phyloP scores from a whole-genome alignment of 805 yeast species.

The Hanseniaspora lindneri region DNA sequence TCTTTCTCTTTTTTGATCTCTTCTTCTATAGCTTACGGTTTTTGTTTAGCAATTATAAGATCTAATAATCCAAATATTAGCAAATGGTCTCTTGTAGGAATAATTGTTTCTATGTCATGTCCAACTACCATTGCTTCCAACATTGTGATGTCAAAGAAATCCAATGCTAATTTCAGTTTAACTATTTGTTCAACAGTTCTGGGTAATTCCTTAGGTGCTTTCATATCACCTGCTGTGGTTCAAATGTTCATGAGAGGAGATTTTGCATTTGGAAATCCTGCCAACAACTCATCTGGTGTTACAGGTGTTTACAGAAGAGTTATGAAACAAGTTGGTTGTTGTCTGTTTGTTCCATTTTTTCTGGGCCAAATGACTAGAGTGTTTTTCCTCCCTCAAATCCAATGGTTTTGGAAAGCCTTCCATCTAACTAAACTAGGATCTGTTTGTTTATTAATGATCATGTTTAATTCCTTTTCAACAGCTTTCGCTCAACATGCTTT shows the following conservation, averaged over 20 bases:
- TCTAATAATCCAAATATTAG: constrained; percentile 51
- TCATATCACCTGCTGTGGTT: constrained; percentile 71
- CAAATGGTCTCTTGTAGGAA: constrained; percentile 67
- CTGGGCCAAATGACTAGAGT: constrained; percentile 81
- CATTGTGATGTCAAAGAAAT: constrained; percentile 80
- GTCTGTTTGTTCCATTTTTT: constrained; percentile 72
- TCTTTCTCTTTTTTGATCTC: constrained; percentile 61
- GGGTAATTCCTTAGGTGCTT: constrained; percentile 77
- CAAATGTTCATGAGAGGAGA: constrained; percentile 51
- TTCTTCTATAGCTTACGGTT: constrained; percentile 57
- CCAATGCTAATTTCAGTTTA: constrained; percentile 69
- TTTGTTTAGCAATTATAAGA: constrained; percentile 51
- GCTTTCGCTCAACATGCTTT: constrained; percentile 79
- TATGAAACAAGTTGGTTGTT: constrained; percentile 76
- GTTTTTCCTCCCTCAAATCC: constrained; percentile 50
- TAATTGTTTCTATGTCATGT: constrained; percentile 72
- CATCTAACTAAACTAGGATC: constrained; percentile 63
- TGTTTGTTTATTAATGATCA: constrained; percentile 63
- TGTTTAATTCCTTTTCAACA: constrained; percentile 72
- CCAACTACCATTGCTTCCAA: constrained; percentile 89
- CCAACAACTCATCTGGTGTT: constrained; percentile 40
- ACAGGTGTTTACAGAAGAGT: constrained; percentile 54
- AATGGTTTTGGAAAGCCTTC: constrained; percentile 47
- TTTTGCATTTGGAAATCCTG: constrained; percentile 77
- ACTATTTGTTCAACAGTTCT: constrained; percentile 76